Evolutionary conservation across 225 moss, liverwort and hornwort genomes (phyloP).

Genomic region (Straminergon stramineum): DNA sequence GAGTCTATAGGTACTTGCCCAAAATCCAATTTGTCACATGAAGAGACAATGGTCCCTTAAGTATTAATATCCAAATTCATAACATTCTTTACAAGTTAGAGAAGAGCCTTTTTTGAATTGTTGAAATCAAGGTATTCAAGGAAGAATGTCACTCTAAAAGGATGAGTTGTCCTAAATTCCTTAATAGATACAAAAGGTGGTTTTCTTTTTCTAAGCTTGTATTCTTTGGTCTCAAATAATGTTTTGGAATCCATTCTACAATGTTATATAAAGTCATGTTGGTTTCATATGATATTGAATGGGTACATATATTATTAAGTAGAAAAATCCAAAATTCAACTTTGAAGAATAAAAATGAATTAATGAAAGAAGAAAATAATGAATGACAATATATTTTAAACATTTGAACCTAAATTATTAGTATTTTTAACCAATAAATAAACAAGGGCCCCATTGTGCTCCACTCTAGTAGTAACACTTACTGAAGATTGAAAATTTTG

Average conservation of each 20-base stretch:
- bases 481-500: too few species aligned
- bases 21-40: too few species aligned
- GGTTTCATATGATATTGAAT: neutral
- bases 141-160: neutral
- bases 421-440: neutral
- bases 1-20: too few species aligned
- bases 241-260: neutral
- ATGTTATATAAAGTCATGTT: neutral
- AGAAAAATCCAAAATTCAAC: neutral
- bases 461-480: rapidly evolving
- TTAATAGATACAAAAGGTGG: neutral
- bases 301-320: neutral
- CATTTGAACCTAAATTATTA: neutral
- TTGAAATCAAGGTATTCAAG: neutral
- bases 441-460: too few species aligned
- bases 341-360: neutral
- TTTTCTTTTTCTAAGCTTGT: neutral
- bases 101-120: neutral
- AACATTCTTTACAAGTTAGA: neutral
- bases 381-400: neutral
- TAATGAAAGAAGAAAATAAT: neutral
- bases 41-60: too few species aligned
- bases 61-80: neutral
- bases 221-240: neutral
- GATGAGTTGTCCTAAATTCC: neutral